A percentile compares a stretch with the other conserved stretches of the same genome.
Conservation (phyloP, 1,139 yeast genomes). For the Saccharomycopsis hybrid region DNA sequence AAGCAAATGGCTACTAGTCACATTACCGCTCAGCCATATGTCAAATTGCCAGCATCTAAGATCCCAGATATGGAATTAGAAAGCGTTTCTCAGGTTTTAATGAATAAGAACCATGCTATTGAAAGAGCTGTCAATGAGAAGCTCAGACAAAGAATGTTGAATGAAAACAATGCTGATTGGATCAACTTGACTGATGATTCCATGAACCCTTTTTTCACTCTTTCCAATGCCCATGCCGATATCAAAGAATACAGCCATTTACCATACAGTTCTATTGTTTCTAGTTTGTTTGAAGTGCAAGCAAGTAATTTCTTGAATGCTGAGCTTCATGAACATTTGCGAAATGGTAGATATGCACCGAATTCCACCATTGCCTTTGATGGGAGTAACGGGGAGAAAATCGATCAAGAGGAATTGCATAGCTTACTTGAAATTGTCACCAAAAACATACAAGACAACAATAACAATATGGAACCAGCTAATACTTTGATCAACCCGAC, state of each 20-base stretch:
- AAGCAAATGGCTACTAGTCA: slow-evolving; percentile 20
- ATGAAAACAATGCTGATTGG: slow-evolving; percentile 60
- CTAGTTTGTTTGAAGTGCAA: slow-evolving; percentile 66
- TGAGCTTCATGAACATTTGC: slow-evolving; percentile 31
- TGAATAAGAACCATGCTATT: slow-evolving; percentile 73
- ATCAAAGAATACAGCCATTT: slow-evolving; percentile 55
- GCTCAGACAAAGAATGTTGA: slow-evolving; percentile 62
- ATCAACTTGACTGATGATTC: slow-evolving; percentile 87
- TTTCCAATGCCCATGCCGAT: slow-evolving; percentile 46
- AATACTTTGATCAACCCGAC: background rate
- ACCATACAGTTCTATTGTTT: slow-evolving; percentile 76
- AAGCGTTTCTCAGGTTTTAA: slow-evolving; percentile 69
- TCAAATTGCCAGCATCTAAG: slow-evolving; percentile 80
- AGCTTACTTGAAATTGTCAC: slow-evolving; percentile 11
- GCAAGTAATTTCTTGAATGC: slow-evolving; percentile 48
- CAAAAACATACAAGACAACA: background rate
- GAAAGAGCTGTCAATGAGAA: slow-evolving; percentile 78
- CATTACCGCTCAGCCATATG: slow-evolving; percentile 60
- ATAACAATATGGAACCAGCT: background rate
- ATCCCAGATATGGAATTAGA: slow-evolving; percentile 89
- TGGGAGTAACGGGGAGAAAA: slow-evolving; percentile 32
- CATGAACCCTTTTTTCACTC: slow-evolving; percentile 77
- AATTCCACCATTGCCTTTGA: slow-evolving; percentile 39
- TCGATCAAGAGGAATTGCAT: slow-evolving; percentile 25
- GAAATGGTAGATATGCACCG: slow-evolving; percentile 38